Base-by-base conservation (phyloP, 2,329 filamentous ascomycete genomes). In the Calonectria multiphialidica region DNA sequence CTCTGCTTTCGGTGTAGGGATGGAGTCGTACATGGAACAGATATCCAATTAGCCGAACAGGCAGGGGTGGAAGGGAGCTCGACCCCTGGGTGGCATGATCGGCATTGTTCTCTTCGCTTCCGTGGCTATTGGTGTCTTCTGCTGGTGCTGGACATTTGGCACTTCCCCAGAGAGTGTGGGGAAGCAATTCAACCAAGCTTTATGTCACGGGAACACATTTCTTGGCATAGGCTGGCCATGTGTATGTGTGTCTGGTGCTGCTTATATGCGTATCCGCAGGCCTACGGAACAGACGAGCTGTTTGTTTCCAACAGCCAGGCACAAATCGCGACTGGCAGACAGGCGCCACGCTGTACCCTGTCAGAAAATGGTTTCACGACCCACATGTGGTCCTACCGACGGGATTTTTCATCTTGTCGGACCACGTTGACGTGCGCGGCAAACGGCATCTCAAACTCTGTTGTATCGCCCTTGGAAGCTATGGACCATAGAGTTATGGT, bases 11-110 rank as follows among this genome's bases (percentile, higher is more conserved):
- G 40, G 40, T 45, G 57, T 62, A 62, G 37, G 57, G 13, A 62
- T 61, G 57, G 37, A 45, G 57, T 62, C 53, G 33, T 59, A 59
- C 53, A 59, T 59, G 53, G 53, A 40, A 25, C 53, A 59, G 21
- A 59, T 21, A 21, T 25, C 53, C 35, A 59, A 37, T 59, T 59
- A 59, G 53, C 53, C 53, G 53, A 59, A 23, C 21, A n/a, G 25
- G 21, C 53, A 59, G 53, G 53, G 53, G 53, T 33, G 53, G 53
- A 21, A 3, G n/a, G 15, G 16, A 37, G 8, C 30, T 37, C 21
- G 7, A 40, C 33, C 53, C 33, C 53, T 59, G 53, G 35, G 53
- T 59, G 53, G 33, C n/a, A 33, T 59, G 53, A 59, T 59, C 33
- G 35, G 35, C 53, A n/a, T 18, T 28, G 13, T 18, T 18, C 23